phyloP scores from a whole-genome alignment of 2,329 filamentous ascomycete species.

The Parastagonospora avenae region DNA sequence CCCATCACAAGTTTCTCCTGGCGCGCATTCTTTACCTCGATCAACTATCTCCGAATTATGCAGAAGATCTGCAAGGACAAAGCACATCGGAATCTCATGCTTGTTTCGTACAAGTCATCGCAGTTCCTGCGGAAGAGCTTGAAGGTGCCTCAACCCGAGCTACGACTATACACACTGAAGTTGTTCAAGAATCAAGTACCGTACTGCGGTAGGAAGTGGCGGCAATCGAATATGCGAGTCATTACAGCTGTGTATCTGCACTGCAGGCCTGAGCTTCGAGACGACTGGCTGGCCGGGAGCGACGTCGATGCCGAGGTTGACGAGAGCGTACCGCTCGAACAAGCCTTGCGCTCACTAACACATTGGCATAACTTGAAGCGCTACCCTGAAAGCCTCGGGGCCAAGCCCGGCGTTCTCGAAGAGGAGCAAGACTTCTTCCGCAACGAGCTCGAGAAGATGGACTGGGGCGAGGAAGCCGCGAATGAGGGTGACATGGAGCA shows the following conservation, averaged over 20 bases:
- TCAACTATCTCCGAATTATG: conserved; percentile 94
- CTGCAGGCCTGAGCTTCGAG: conserved; percentile 87
- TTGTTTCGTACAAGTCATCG: conserved; percentile 94
- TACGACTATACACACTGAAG: conserved; percentile 94
- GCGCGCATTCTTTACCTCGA: conserved; percentile 92
- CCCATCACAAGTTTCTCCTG: conserved; percentile 90
- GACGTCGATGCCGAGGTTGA: conserved; percentile 95
- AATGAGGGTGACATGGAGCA: conserved; percentile 31
- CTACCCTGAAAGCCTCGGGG: conserved; percentile 78
- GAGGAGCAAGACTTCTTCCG: conserved; percentile 57
- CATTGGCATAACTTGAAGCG: conserved; percentile 91
- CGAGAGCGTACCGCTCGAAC: conserved; percentile 87
- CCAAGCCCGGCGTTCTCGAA: conserved; percentile 45
- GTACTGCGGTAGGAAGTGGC: conserved; percentile 97
- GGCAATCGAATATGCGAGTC: conserved; percentile 96
- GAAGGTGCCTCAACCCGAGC: conserved; percentile 83
- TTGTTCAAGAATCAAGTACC: conserved; percentile 98
- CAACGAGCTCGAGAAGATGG: conserved; percentile 57
- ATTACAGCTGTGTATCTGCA: conserved; percentile 97
- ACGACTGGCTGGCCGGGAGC: conserved; percentile 91
- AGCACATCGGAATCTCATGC: conserved; percentile 88
- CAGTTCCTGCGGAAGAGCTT: conserved; percentile 90
- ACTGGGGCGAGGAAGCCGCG: conserved; percentile 41
- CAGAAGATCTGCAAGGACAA: conserved; percentile 98
- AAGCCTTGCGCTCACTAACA: conserved; percentile 84